Evolutionary conservation across 106 monocot genomes (phyloP).

Genomic region (Acorus calamus): DNA sequence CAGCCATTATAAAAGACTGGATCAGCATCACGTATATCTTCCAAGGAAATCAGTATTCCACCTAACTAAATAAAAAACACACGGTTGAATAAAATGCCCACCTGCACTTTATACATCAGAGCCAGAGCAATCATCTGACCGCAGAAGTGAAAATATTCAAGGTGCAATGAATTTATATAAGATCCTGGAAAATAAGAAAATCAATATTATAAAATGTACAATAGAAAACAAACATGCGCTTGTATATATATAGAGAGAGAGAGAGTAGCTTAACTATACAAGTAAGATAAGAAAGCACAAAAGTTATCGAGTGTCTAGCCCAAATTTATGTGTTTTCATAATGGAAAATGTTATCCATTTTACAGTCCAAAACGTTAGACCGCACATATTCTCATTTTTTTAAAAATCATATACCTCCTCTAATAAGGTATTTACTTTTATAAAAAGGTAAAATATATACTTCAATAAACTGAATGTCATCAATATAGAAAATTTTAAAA

Average conservation of each 20-base stretch:
- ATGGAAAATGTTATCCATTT: no score
- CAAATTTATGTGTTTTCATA: no score
- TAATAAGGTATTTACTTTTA: no score
- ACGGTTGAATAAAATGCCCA: conserved; percentile 57
- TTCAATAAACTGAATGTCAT: no score
- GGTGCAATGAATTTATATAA: conserved; percentile 64
- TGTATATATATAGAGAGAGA: background rate
- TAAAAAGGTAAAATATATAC: no score
- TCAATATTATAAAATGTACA: background rate
- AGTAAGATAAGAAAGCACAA: no score
- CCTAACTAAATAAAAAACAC: conserved; percentile 67
- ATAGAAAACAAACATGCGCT: background rate
- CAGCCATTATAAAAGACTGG: conserved; percentile 60
- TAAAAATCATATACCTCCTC: no score
- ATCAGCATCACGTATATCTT: conserved; percentile 68
- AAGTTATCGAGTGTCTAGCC: no score
- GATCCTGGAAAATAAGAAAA: conserved; percentile 39
- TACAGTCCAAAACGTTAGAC: no score
- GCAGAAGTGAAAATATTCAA: conserved; percentile 61
- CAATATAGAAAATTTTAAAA: no score
- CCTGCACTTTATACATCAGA: conserved; percentile 67
- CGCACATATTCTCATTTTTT: no score
- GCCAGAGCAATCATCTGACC: conserved; percentile 68
- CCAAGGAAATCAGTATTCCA: conserved; percentile 42
- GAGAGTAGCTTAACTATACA: no score